Conservation (phyloP, 495 filamentous ascomycete genomes). For the Trichoderma erinaceum region DNA sequence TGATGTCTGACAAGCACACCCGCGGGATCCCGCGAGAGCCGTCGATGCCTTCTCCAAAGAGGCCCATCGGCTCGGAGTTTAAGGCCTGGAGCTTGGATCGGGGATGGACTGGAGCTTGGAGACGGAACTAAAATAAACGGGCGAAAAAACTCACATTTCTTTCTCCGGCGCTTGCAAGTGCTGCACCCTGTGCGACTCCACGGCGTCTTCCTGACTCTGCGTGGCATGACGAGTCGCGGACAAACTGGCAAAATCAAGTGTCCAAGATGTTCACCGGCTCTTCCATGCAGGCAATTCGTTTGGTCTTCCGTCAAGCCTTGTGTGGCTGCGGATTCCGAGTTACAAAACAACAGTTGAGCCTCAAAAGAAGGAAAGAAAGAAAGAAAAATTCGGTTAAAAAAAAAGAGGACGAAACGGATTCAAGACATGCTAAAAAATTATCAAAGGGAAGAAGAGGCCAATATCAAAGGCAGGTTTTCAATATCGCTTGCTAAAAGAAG, state of each 20-base stretch:
- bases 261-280: neutral
- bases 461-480: no score
- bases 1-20: neutral
- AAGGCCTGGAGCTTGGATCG: no score
- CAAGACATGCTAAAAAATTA: no score
- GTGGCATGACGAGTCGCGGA: neutral
- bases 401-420: no score
- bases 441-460: no score
- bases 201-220: slow-evolving; percentile 5
- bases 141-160: slow-evolving; percentile 1
- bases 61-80: neutral
- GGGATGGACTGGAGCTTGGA: no score
- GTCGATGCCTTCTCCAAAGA: neutral
- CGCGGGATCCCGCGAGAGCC: neutral
- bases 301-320: no score
- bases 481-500: no score
- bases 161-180: slow-evolving; percentile 7
- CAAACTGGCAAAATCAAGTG: neutral
- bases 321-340: no score
- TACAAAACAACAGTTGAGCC: no score
- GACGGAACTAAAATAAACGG: neutral
- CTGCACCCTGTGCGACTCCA: slow-evolving; percentile 10
- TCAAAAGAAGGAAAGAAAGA: no score
- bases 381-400: no score
- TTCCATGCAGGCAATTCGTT: neutral